Conservation (phyloP, 176 grass and related monocot genomes). For the barley (Hordeum vulgare) region MorexV3_pseudomolecules_assembly NC_058519.1:606824929-606825428, state of each 20-base stretch:
- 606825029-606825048: background rate
- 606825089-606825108: no score
- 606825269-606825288: background rate
- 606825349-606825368: background rate
- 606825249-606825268: background rate
- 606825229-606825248: constrained; percentile 11
- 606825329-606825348: background rate
- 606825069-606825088: no score
- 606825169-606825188: no score
- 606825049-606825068: background rate
- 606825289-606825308: background rate
- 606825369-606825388: background rate
- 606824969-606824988: background rate
- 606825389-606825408: no score
- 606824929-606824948: background rate
- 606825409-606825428: no score
- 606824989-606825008: background rate
- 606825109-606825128: background rate
- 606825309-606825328: background rate
- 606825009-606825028: no score
- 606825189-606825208: background rate
- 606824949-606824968: background rate
- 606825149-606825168: no score
- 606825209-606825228: background rate
- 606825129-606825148: background rate